These are phyloP conservation scores for Noccaea bulbosa DNA, from an alignment of 345 rosid species.

Conservation along the genomic window DNA sequence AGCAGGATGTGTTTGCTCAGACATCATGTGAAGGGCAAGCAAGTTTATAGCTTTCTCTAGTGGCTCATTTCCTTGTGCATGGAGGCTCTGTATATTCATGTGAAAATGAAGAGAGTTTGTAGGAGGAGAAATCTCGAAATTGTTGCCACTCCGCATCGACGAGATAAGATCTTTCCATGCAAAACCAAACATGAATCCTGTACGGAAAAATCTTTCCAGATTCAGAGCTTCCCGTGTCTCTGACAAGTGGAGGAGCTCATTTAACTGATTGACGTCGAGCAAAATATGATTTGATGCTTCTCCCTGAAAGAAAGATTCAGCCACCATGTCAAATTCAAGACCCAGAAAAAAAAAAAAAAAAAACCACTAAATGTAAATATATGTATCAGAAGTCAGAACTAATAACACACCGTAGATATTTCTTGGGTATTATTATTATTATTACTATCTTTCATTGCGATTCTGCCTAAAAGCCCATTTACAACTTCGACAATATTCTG, in stretches of 20 bases:
- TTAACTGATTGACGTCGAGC: background rate
- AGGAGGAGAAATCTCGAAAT: background rate
- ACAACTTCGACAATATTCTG: background rate
- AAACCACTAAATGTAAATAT: background rate
- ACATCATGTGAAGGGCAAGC: slow-evolving; percentile 4
- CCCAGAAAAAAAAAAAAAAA: no score
- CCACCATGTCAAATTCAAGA: background rate
- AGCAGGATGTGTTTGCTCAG: slow-evolving; percentile 1
- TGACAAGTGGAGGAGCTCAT: background rate
- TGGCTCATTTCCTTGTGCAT: background rate
- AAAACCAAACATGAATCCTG: background rate
- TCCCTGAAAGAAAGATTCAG: background rate
- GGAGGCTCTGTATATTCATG: background rate
- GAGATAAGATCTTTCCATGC: slow-evolving; percentile 12
- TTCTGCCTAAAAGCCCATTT: background rate
- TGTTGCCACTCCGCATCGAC: background rate
- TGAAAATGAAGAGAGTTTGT: background rate
- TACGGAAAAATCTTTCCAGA: slow-evolving; percentile 1
- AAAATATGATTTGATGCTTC: background rate
- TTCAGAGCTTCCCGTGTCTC: background rate
- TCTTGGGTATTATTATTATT: background rate
- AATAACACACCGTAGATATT: background rate
- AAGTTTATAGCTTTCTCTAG: background rate
- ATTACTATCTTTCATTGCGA: background rate
- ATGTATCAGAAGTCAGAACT: background rate